Evolutionary conservation across 2,329 filamentous ascomycete genomes (phyloP).

Genomic region (Exophiala bonariae): DNA sequence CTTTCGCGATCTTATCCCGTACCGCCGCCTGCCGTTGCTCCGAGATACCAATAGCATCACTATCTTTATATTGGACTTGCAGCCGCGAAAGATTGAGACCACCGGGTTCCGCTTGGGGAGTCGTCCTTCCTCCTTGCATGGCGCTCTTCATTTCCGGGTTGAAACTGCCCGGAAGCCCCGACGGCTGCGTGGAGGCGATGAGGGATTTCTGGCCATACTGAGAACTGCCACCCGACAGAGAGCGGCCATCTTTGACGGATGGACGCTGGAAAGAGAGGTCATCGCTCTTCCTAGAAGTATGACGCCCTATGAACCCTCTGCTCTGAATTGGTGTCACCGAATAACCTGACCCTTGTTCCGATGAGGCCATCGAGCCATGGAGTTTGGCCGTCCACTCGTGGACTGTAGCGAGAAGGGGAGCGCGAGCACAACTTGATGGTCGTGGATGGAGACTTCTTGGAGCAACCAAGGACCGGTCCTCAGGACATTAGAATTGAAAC

Average conservation of each 20-base stretch:
- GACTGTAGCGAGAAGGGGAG: constrained; percentile 2
- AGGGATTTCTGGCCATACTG: constrained; percentile 65
- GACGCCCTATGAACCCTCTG: constrained; percentile 22
- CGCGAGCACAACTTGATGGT: neutral
- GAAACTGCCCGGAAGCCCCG: constrained; percentile 77
- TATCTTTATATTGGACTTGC: constrained; percentile 49
- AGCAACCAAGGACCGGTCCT: no score
- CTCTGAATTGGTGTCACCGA: constrained; percentile 35
- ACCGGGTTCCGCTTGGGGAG: constrained; percentile 36
- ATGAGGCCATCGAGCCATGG: constrained; percentile 31
- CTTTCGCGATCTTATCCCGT: constrained; percentile 84
- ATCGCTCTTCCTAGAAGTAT: constrained; percentile 30
- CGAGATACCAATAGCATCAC: constrained; percentile 59
- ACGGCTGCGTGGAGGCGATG: constrained; percentile 56
- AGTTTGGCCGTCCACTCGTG: constrained; percentile 12
- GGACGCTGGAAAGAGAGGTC: constrained; percentile 36
- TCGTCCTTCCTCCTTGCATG: constrained; percentile 61
- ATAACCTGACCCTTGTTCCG: constrained; percentile 28
- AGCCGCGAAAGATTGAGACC: constrained; percentile 12
- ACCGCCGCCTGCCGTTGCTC: constrained; percentile 75
- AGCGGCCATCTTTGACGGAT: constrained; percentile 53
- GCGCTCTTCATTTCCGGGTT: constrained; percentile 80
- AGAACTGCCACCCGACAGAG: constrained; percentile 57
- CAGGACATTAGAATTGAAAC: no score
- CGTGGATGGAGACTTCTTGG: neutral